Percentiles rank a stretch among this genome's conserved stretches.
Conservation (phyloP, 345 rosid genomes). For the Salix udensis region DNA sequence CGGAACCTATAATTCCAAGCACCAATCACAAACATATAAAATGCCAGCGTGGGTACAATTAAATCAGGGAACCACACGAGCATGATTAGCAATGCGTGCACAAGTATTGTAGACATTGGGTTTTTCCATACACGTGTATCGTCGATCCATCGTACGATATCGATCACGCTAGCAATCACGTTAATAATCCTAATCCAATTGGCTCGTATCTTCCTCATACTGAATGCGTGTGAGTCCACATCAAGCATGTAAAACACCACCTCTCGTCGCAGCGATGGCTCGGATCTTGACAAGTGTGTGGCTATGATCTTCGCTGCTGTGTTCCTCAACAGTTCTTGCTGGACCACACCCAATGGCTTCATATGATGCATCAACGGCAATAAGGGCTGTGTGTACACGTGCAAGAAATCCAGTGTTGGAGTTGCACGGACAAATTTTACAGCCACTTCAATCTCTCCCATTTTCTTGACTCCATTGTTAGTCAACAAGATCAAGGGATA, state of each 20-base stretch:
- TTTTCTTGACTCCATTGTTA: slow-evolving; percentile 50
- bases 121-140: slow-evolving; percentile 75
- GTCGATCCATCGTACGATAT: slow-evolving; percentile 72
- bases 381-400: slow-evolving; percentile 72
- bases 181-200: slow-evolving; percentile 75
- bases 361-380: slow-evolving; percentile 78
- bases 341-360: slow-evolving; percentile 57
- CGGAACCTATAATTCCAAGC: slow-evolving; percentile 74
- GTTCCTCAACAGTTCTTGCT: slow-evolving; percentile 50
- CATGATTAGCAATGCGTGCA: slow-evolving; percentile 67
- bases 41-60: slow-evolving; percentile 62
- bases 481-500: slow-evolving; percentile 62
- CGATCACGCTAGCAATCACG: slow-evolving; percentile 47
- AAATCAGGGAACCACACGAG: slow-evolving; percentile 80
- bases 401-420: slow-evolving; percentile 69
- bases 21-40: slow-evolving; percentile 71
- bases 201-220: slow-evolving; percentile 79
- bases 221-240: slow-evolving; percentile 56
- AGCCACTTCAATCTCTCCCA: slow-evolving; percentile 80
- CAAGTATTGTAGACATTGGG: slow-evolving; percentile 65
- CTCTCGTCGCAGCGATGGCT: slow-evolving; percentile 64
- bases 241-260: slow-evolving; percentile 73
- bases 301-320: slow-evolving; percentile 53
- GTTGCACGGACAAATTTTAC: slow-evolving; percentile 60
- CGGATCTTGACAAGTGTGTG: slow-evolving; percentile 63